Conservation (phyloP, 257 asterid genomes). For the Henckelia pumila region DNA sequence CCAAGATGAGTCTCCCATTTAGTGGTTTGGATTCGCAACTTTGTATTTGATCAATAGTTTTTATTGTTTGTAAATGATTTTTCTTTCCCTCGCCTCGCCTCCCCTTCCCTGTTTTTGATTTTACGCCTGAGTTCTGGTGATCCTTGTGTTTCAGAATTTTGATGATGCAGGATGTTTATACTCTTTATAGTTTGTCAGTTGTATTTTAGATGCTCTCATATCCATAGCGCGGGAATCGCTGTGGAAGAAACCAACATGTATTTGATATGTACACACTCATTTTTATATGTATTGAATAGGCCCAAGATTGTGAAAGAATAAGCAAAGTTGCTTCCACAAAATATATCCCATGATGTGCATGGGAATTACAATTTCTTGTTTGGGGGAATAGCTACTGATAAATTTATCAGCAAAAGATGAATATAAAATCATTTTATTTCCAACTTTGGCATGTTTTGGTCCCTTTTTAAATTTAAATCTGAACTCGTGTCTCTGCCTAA, state of each 20-base stretch:
- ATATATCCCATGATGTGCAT: no score
- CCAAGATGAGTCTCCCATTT: constrained; percentile 49
- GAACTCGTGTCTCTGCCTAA: no score
- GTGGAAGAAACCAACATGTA: background rate
- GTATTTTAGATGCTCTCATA: background rate
- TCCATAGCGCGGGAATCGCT: background rate
- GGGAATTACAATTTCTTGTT: no score
- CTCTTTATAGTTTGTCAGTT: background rate
- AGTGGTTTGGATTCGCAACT: background rate
- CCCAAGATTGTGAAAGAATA: background rate
- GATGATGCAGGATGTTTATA: background rate
- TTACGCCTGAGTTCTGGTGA: no score
- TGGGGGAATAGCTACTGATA: no score
- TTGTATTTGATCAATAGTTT: background rate
- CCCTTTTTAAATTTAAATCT: no score
- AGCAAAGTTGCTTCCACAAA: background rate
- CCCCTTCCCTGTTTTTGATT: background rate
- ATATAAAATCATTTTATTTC: no score
- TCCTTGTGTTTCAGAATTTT: background rate
- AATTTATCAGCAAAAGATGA: no score
- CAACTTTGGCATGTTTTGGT: no score
- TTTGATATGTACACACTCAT: background rate
- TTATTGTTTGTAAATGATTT: background rate
- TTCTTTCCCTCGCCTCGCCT: no score
- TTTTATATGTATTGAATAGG: background rate